Base-by-base conservation (phyloP, 2,329 filamentous ascomycete genomes). In the Helotiales sp. region DNA sequence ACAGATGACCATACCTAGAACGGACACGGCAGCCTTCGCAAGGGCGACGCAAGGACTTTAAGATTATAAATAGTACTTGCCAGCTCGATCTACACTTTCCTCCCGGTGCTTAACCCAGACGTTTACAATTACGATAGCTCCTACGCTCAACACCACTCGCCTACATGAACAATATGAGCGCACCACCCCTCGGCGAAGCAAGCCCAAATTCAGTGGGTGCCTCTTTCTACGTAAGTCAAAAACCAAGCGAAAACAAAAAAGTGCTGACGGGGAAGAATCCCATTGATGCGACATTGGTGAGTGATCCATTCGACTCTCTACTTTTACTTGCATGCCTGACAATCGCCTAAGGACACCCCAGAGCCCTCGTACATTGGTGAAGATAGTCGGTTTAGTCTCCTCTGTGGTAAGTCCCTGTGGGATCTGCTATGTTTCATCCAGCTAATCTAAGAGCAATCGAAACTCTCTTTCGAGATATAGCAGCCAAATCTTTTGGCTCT, bases 321-420 rank as follows among this genome's bases (percentile, higher is more conserved):
- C 34, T 52, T 68, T 58, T 68, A 68, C 68, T n/a, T 50, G 40
- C 61, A 63, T 68, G 24, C 47, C n/a, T n/a, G n/a, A n/a, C n/a
- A n/a, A n/a, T n/a, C n/a, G n/a, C n/a, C n/a, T n/a, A n/a, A n/a
- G n/a, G n/a, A n/a, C n/a, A n/a, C 20, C n/a, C n/a, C n/a, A n/a
- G n/a, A n/a, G n/a, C n/a, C n/a, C n/a, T n/a, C n/a, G 20, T 49
- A 49, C 20, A 49, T 49, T 22, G 45, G 45, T 49, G 20, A 49
- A 24, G 45, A 49, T 49, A 24, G 45, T 49, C 45, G 20, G 45
- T 49, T 49, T 49, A 49, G n/a, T 26, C 45, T 49, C 20, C 45
- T 49, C 13, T 11, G 45, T 49, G 45, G 45, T 49, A 49, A 49
- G 20, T 24, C 15, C 34, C 45, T 49, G 6, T 49, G 45, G 8